A percentile compares a stretch with the other conserved stretches of the same genome.
Evolutionary conservation across 306 rosid genomes (phyloP).

Genomic region (Castanopsis chinensis): DNA sequence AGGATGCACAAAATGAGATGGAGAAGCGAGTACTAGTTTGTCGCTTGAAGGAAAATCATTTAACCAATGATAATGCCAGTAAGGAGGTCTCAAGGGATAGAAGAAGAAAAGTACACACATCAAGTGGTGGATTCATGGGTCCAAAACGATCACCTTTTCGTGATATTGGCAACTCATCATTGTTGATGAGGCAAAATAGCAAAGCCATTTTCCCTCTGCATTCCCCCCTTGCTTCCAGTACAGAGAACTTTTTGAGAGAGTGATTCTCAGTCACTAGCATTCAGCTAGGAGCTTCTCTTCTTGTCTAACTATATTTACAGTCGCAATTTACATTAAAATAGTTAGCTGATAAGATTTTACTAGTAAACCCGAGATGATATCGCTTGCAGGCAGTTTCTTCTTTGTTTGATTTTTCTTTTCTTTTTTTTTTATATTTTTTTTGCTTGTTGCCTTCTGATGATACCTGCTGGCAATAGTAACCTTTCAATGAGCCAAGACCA

Average conservation of each 20-base stretch:
- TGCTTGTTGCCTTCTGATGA: neutral
- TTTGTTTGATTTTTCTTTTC: too few relatives aligned
- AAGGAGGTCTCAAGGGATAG: slow-evolving; percentile 39
- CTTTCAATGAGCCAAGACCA: neutral
- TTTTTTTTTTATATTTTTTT: too few relatives aligned
- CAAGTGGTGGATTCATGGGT: slow-evolving; percentile 17
- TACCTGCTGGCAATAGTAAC: neutral
- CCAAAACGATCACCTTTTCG: slow-evolving; percentile 47
- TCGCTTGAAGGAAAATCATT: slow-evolving; percentile 54
- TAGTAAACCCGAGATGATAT: too few relatives aligned
- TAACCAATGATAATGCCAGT: slow-evolving; percentile 23
- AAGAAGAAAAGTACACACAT: slow-evolving; percentile 32
- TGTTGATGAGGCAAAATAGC: slow-evolving; percentile 44
- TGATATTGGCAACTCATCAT: slow-evolving; percentile 64
- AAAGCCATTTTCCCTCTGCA: slow-evolving; percentile 47
- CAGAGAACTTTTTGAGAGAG: slow-evolving; percentile 11
- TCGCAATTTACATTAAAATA: neutral
- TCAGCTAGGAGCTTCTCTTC: neutral
- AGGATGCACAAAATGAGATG: slow-evolving; percentile 52
- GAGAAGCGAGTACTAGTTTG: slow-evolving; percentile 82
- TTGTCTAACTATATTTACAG: neutral
- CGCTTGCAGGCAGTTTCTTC: neutral
- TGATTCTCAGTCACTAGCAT: neutral
- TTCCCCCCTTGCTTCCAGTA: slow-evolving; percentile 36
- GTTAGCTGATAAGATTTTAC: neutral